These are phyloP conservation scores for Capronia epimyces DNA, from an alignment of 2,329 filamentous ascomycete genomes.

Conservation along the genomic window DNA sequence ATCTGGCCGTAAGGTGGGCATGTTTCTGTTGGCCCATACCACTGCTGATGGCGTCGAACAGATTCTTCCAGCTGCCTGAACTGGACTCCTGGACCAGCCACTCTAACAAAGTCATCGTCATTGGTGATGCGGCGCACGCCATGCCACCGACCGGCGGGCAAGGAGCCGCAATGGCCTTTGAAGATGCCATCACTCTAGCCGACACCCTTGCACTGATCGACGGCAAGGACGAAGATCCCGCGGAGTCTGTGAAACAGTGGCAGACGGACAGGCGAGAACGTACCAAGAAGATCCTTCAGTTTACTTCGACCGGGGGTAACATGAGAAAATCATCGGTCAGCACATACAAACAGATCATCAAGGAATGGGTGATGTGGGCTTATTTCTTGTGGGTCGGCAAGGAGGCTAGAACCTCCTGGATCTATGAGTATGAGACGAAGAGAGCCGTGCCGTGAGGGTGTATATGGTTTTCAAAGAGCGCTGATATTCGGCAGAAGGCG, in stretches of 20 bases:
- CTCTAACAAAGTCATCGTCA: constrained; percentile 17
- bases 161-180: constrained; percentile 26
- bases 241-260: constrained; percentile 36
- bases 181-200: constrained; percentile 25
- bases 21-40: background rate
- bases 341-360: constrained; percentile 18
- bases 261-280: constrained; percentile 46
- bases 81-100: constrained; percentile 21
- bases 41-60: background rate
- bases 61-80: constrained; percentile 21
- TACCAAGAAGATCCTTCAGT: constrained; percentile 44
- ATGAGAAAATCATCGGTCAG: constrained; percentile 13
- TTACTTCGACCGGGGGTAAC: constrained; percentile 36
- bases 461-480: background rate
- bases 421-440: constrained; percentile 19
- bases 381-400: constrained; percentile 16
- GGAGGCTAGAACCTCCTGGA: constrained; percentile 14
- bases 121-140: constrained; percentile 27
- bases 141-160: constrained; percentile 27
- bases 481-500: background rate
- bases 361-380: constrained; percentile 22
- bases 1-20: constrained; percentile 22
- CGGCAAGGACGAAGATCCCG: constrained; percentile 1
- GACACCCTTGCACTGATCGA: constrained; percentile 12
- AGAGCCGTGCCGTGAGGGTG: background rate